These are phyloP conservation scores for Cytospora piceicola DNA, from an alignment of 2,329 filamentous ascomycete genomes.

Conservation along the genomic window DNA sequence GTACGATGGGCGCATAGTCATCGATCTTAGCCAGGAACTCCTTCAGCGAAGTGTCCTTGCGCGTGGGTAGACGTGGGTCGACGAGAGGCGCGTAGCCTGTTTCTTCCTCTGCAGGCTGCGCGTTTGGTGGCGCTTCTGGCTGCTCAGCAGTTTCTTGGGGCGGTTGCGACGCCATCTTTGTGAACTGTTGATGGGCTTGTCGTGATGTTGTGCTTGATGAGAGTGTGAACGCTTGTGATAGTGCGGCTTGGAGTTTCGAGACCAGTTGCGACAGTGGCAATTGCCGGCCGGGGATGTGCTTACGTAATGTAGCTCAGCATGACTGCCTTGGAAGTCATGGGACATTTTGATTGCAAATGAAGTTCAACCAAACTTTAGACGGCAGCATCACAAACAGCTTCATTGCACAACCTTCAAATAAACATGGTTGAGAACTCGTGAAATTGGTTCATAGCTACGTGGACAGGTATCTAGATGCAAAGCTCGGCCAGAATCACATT, in stretches of 20 bases:
- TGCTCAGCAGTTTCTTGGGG: conserved; percentile 34
- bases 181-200: conserved; percentile 3
- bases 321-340: neutral
- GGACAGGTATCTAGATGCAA: neutral
- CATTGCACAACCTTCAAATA: neutral
- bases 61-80: conserved; percentile 65
- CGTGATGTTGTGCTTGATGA: conserved; percentile 11
- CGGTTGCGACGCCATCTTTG: conserved; percentile 34
- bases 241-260: neutral
- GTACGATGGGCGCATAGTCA: conserved; percentile 94
- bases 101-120: conserved; percentile 21
- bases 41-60: conserved; percentile 89
- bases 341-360: neutral
- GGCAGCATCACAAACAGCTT: neutral
- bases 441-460: conserved; percentile 1
- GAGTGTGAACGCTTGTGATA: conserved; percentile 10
- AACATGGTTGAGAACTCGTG: neutral
- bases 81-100: conserved; percentile 20
- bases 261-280: neutral
- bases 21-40: conserved; percentile 97
- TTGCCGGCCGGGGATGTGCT: conserved; percentile 12
- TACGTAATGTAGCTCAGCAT: conserved; percentile 10
- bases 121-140: conserved; percentile 29
- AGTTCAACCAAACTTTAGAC: no score
- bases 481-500: conserved; percentile 11